Conservation (phyloP, 2,329 filamentous ascomycete genomes). For the Sporothrix phasma region DNA sequence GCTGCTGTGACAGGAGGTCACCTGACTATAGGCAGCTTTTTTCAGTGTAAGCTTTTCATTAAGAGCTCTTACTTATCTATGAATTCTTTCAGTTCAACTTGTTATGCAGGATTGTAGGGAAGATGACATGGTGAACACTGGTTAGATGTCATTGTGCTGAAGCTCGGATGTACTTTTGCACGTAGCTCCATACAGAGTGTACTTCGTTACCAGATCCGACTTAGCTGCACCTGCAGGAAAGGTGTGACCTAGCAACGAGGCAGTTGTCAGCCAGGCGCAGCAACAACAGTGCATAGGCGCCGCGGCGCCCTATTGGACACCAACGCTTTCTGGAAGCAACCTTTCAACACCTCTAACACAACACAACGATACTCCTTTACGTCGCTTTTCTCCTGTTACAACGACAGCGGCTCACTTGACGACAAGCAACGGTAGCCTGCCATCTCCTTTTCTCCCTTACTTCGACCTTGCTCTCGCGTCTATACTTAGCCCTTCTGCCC, state of each 20-base stretch:
- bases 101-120: neutral
- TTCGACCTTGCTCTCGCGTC: neutral
- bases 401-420: neutral
- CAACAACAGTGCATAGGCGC: neutral
- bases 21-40: no score
- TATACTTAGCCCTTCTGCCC: neutral
- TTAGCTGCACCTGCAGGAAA: neutral
- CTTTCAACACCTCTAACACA: neutral
- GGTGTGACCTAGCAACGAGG: constrained; percentile 1
- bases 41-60: no score
- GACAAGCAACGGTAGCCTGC: neutral
- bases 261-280: neutral
- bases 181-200: neutral
- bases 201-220: neutral
- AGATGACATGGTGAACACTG: neutral
- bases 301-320: neutral
- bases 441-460: neutral
- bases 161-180: neutral
- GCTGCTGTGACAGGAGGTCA: no score
- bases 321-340: neutral
- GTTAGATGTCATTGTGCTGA: neutral
- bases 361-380: neutral
- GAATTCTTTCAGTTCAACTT: neutral
- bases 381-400: neutral
- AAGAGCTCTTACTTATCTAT: no score